Base-by-base conservation (phyloP, 495 filamentous ascomycete genomes). In the Annulohypoxylon nitens region DNA sequence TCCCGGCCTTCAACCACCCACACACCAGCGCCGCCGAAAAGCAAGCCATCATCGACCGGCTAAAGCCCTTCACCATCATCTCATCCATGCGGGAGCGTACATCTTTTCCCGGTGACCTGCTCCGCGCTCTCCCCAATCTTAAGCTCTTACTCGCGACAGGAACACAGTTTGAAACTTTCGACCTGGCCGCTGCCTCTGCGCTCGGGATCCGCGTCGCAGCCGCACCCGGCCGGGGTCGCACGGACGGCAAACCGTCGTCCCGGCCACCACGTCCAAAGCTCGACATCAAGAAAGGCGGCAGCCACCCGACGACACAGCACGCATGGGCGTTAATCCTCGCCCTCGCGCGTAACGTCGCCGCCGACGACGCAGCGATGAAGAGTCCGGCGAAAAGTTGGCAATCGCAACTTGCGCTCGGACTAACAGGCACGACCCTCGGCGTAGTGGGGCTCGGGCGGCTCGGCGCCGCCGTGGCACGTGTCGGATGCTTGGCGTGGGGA, bases 31-130 rank as follows among this genome's bases (percentile, higher is more conserved):
- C 39, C 81, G 50, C 70, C 41, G 23, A 25, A 2, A 59, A 36
- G 34, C 70, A 60, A n/a, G 53, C 70, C 6, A 34, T 92, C 1
- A 80, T 89, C 54, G 74, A 83, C 9, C 84, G 88, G 4, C 84
- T 93, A 4, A 77, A 83, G 20, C 87, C 88, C 3, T 92, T 86
- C 78, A 82, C 87, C 33, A 78, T 89, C 43, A 84, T 93, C 65
- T 85, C 88, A 8, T 86, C 87, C 9, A 79, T 81, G 75, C 88
- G 91, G n/a, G 91, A 93, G 78, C 89, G 91, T 20, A 93, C 90
- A 0, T 85, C 89, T 0, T 90, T 93, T 75, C 80, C 86, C 4
- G 81, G 77, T 0, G 77, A 81, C 0, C 83, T 91, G 3, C 82
- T 92, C 2, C 71, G 80, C 4, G 78, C 84, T 6, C 81, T 93